Evolutionary conservation across 257 asterid species (phyloP).

Genomic region (Cruciata laevipes): DNA sequence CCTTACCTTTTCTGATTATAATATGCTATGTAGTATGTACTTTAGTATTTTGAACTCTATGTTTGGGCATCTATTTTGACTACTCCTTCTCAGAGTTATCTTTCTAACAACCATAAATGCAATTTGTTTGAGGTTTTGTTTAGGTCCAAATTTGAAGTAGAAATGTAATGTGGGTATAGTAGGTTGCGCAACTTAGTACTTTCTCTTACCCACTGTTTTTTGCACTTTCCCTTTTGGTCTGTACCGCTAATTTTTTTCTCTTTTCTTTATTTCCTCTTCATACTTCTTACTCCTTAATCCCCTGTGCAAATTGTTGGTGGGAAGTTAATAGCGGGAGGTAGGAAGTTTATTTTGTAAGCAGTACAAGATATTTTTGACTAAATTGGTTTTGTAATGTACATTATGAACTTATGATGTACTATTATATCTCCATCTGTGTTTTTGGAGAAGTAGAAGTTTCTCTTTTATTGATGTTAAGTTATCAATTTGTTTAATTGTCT

Average conservation of each 20-base stretch:
- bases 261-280: neutral
- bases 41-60: neutral
- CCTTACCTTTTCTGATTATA: neutral
- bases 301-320: too few relatives aligned
- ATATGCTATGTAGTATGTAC: neutral
- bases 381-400: neutral
- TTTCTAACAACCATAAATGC: neutral
- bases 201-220: neutral
- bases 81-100: neutral
- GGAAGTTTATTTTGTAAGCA: neutral
- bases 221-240: neutral
- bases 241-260: neutral
- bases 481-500: neutral
- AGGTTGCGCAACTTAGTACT: neutral
- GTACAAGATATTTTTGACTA: neutral
- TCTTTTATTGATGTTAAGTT: neutral
- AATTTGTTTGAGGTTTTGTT: neutral
- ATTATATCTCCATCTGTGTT: neutral
- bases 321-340: too few relatives aligned
- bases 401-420: neutral
- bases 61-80: neutral
- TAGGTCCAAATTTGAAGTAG: neutral
- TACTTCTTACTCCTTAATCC: neutral
- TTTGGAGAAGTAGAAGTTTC: neutral
- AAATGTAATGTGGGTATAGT: conserved; percentile 1